Percentiles rank a stretch among this genome's conserved stretches.
Evolutionary conservation across 78 protist species (phyloP).

Genomic region (Dictyostelium brefeldianum): DNA sequence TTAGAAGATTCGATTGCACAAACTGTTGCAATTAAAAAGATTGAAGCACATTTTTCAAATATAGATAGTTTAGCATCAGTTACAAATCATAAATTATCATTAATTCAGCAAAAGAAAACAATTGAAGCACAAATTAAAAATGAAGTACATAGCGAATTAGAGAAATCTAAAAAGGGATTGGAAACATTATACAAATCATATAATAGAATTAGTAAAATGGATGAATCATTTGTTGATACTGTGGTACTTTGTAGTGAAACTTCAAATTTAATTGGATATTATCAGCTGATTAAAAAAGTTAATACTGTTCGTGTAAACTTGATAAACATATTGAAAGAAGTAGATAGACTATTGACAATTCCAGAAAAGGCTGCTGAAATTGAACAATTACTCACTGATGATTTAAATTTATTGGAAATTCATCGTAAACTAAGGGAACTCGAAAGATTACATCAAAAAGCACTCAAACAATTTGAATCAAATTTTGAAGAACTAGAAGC

Average conservation of each 20-base stretch:
- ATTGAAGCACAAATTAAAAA: conserved; percentile 78
- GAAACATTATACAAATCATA: conserved; percentile 64
- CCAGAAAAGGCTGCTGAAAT: conserved; percentile 78
- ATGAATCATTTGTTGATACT: conserved; percentile 40
- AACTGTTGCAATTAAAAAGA: conserved; percentile 69
- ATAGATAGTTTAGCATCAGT: conserved; percentile 70
- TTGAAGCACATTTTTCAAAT: conserved; percentile 65
- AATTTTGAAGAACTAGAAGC: conserved; percentile 66
- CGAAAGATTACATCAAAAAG: conserved; percentile 69
- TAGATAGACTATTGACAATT: conserved; percentile 60
- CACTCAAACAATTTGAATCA: conserved; percentile 71
- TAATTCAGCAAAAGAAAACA: conserved; percentile 76
- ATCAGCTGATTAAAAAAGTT: conserved; percentile 65
- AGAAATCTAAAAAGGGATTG: conserved; percentile 78
- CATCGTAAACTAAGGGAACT: conserved; percentile 59
- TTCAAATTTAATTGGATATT: conserved; percentile 62
- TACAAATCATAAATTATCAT: conserved; percentile 67
- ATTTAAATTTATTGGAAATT: conserved; percentile 32
- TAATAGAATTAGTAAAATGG: conserved; percentile 62
- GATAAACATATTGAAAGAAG: conserved; percentile 60
- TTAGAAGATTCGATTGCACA: conserved; percentile 50
- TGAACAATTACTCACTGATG: conserved; percentile 44
- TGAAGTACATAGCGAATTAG: conserved; percentile 74
- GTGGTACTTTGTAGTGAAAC: conserved; percentile 45
- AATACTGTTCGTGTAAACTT: conserved; percentile 54